Base-by-base conservation (phyloP, 306 rosid species). In the cucumber (Cucumis sativus) region DNA sequence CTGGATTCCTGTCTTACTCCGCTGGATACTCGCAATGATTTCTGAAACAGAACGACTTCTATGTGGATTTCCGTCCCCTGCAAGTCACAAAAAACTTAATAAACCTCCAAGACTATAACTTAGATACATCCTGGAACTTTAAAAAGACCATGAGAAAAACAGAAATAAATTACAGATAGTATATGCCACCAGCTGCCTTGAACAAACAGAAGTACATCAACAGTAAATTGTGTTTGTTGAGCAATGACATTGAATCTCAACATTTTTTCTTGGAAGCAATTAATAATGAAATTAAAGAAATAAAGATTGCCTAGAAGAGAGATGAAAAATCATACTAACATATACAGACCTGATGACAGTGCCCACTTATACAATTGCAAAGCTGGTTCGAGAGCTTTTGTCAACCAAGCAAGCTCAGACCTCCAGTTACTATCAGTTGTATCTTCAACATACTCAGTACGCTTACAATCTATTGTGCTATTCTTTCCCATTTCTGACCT, bases 371-470 rank as follows among this genome's bases (percentile, higher is more conserved):
- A 92, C 80, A 92, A 80, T 83, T 92, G 97, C 60, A 88, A 86
- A 87, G 98, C 98, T 43, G 97, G 90, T 84, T 92, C 97, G 68
- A 95, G 87, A 76, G 96, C 90, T 86, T 85, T 96, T 16, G 98
- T 77, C 60, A 91, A 87, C 98, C 99, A 96, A 80, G 91, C 93
- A 79, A 88, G 83, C 88, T 96, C 96, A 54, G 86, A 66, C 84
- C 86, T 89, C 90, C 90, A 86, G 70, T 88, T 89, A 75, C 79
- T 84, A 79, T 89, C 90, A 1, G 83, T 66, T 41, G 83, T 67
- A 81, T 86, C 86, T 76, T 91, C 97, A 54, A 76, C 78, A 68
- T 78, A 86, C 61, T 83, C 84, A 41, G 84, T 72, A 79, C 81
- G 58, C 47, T 81, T 74, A 52, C 82, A 59, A 80, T 67, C 82